phyloP scores from a whole-genome alignment of 441 rosid genomes.

The Populus hybrid region DNA sequence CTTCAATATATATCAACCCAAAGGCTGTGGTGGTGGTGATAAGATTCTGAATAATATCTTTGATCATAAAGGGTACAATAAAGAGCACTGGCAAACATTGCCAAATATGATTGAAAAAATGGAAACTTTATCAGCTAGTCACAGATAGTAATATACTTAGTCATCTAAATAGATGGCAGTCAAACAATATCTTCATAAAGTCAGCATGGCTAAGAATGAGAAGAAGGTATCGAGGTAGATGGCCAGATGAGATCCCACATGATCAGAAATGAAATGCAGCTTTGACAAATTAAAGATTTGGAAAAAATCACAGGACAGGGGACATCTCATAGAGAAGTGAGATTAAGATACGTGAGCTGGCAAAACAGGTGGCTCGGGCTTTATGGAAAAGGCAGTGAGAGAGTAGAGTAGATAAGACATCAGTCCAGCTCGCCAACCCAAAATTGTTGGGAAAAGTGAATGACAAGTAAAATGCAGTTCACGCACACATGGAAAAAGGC shows the following conservation, averaged over 20 bases:
- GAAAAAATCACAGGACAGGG: background rate
- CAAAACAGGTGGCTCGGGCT: background rate
- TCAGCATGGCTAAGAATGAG: background rate
- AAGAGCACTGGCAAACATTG: background rate
- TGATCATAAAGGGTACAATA: background rate
- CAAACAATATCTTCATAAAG: background rate
- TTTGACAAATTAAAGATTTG: background rate
- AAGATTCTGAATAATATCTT: background rate
- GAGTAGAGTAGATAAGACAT: background rate
- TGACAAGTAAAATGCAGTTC: background rate
- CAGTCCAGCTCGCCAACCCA: background rate
- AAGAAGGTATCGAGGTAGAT: background rate
- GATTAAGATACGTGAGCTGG: background rate
- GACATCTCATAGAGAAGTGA: background rate
- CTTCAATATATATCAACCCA: background rate
- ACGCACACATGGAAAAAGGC: background rate
- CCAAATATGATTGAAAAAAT: background rate
- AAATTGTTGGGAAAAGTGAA: background rate
- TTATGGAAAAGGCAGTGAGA: background rate
- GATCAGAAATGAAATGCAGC: slow-evolving; percentile 4
- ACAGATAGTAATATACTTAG: background rate
- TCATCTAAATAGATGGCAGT: background rate
- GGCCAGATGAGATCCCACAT: slow-evolving; percentile 1
- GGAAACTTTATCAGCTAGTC: background rate
- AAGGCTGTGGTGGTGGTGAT: background rate